A percentile compares a stretch with the other conserved stretches of the same genome.
These are phyloP conservation scores for Exophiala lecanii-corni DNA, from an alignment of 2,329 filamentous ascomycete genomes.

Conservation along the genomic window DNA sequence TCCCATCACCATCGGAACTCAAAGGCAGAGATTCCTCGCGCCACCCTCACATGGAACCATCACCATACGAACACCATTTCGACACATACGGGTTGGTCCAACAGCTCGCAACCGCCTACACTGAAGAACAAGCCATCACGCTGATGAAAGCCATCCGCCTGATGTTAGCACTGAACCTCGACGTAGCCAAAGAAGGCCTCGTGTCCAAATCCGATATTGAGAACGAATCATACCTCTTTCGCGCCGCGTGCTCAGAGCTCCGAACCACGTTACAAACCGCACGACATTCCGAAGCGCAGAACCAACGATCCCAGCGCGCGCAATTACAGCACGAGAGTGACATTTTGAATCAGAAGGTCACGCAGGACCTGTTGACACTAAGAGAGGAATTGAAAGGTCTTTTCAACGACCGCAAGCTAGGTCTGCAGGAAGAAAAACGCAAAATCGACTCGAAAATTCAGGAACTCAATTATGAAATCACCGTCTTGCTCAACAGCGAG, in stretches of 20 bases:
- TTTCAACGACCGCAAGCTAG: conserved; percentile 95
- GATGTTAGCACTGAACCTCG: conserved; percentile 72
- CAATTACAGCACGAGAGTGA: conserved; percentile 94
- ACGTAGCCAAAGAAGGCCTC: conserved; percentile 71
- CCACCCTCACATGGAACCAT: conserved; percentile 53
- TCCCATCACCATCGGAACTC: conserved; percentile 35
- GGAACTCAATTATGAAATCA: conserved; percentile 95
- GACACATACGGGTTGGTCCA: conserved; percentile 88
- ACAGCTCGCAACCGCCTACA: conserved; percentile 69
- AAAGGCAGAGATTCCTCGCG: conserved; percentile 20
- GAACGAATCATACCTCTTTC: conserved; percentile 91
- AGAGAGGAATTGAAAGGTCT: conserved; percentile 92
- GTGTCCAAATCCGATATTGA: conserved; percentile 91
- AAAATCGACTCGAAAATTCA: conserved; percentile 82
- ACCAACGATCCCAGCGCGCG: conserved; percentile 75
- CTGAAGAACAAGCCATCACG: conserved; percentile 68
- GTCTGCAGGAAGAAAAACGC: conserved; percentile 81
- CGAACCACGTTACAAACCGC: conserved; percentile 79
- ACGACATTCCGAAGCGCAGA: conserved; percentile 70
- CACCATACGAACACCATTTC: conserved; percentile 91
- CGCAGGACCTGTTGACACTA: conserved; percentile 73
- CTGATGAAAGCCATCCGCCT: conserved; percentile 88
- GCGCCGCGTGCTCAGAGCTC: conserved; percentile 87
- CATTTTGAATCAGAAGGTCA: conserved; percentile 77
- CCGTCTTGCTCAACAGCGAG: conserved; percentile 81